Percentiles rank a stretch among this genome's conserved stretches.
Conservation (phyloP, 495 filamentous ascomycete species). For the Aspergillus ostianus region DNA sequence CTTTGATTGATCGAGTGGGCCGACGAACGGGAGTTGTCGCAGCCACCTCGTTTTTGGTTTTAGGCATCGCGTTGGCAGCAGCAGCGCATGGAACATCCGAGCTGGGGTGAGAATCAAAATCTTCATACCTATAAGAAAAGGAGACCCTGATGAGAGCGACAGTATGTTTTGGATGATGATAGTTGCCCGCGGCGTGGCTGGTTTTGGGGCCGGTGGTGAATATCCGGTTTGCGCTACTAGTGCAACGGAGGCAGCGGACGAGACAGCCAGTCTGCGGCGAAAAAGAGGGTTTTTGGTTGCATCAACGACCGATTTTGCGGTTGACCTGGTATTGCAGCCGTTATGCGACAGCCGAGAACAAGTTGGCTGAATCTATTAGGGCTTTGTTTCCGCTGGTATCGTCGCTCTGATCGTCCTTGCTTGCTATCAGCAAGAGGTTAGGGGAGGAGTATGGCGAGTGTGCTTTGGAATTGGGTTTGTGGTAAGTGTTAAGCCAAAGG, state of each 20-base stretch:
- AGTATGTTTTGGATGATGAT: constrained; percentile 57
- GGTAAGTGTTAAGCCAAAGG: constrained; percentile 20
- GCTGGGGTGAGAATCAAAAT: constrained; percentile 19
- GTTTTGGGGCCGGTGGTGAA: constrained; percentile 51
- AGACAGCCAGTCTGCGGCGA: constrained; percentile 26
- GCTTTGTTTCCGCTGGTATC: constrained; percentile 30
- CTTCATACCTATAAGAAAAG: background rate
- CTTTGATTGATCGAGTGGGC: constrained; percentile 31
- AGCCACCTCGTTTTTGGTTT: constrained; percentile 27
- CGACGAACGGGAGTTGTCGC: constrained; percentile 28
- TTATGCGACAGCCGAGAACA: background rate
- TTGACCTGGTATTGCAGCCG: constrained; percentile 23
- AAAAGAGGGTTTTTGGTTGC: constrained; percentile 33
- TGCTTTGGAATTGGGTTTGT: constrained; percentile 35
- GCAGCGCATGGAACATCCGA: constrained; percentile 30
- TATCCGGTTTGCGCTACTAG: constrained; percentile 46
- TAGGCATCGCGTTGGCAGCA: constrained; percentile 30
- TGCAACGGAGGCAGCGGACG: constrained; percentile 49
- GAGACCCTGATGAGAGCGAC: background rate
- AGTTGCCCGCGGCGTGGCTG: constrained; percentile 50
- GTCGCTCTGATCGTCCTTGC: constrained; percentile 34
- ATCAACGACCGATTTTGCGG: constrained; percentile 30
- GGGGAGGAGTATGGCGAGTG: constrained; percentile 36
- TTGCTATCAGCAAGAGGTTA: constrained; percentile 23
- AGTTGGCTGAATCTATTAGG: constrained; percentile 15